phyloP scores from a whole-genome alignment of 306 rosid genomes.

The Malus sylvestris region DNA sequence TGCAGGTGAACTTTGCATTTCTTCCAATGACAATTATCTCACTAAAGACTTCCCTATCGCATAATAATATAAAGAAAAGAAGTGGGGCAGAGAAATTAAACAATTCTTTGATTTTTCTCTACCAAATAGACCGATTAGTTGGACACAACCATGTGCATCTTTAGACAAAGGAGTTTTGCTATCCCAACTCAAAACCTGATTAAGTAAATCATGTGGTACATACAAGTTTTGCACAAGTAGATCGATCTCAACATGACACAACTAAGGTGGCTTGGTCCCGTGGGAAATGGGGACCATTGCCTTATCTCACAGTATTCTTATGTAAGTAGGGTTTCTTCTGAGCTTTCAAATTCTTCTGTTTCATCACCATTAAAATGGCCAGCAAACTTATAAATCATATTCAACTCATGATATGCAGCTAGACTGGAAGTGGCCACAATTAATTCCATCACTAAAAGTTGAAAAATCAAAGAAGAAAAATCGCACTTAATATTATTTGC shows the following conservation, averaged over 20 bases:
- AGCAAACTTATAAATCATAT: background rate
- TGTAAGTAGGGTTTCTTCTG: background rate
- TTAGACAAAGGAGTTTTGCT: background rate
- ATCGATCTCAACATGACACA: background rate
- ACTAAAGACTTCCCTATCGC: background rate
- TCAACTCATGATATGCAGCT: background rate
- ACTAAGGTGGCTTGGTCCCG: background rate
- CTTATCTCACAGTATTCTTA: conserved; percentile 1
- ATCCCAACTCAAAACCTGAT: background rate
- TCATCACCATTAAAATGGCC: background rate
- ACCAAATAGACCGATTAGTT: background rate
- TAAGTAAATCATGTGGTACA: conserved; percentile 1
- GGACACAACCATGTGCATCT: conserved; percentile 14
- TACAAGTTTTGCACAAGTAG: background rate
- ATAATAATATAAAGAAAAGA: background rate
- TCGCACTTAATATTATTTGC: background rate
- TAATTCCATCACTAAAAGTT: background rate
- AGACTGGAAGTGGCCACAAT: background rate
- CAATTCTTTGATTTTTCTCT: background rate
- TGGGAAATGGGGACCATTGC: background rate
- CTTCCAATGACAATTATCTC: background rate
- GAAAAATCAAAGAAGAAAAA: background rate
- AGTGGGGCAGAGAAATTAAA: background rate
- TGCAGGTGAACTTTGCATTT: background rate
- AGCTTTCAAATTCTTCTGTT: background rate